Conservation (phyloP, 2,329 filamentous ascomycete genomes). For the Talaromyces verruculosus region DNA sequence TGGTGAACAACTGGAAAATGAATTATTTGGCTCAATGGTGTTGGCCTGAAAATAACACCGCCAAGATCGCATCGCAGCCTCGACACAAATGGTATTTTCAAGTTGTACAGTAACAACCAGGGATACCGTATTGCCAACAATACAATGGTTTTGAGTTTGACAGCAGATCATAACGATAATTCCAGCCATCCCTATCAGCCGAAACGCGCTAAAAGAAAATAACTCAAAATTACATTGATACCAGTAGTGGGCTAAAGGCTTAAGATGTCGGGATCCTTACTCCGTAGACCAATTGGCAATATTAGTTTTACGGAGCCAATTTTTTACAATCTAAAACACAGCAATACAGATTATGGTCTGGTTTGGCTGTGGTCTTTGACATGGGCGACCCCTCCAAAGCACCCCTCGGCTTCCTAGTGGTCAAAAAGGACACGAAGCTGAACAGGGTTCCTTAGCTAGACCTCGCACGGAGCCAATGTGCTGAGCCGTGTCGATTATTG, state of each 20-base stretch:
- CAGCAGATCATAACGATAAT: not conserved
- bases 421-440: not conserved
- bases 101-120: not conserved
- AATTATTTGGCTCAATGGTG: not conserved
- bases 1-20: not conserved
- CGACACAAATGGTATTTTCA: not conserved
- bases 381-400: not conserved
- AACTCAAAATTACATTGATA: not conserved
- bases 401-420: not conserved
- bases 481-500: slow-evolving; percentile 3
- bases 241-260: not conserved
- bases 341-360: not conserved
- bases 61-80: not conserved
- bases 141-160: not conserved
- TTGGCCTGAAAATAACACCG: not conserved
- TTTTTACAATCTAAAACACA: not conserved
- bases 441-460: not conserved
- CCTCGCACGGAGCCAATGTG: not conserved
- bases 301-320: not conserved
- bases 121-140: not conserved
- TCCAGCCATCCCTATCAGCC: not conserved
- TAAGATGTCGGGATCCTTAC: not conserved
- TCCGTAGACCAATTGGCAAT: not conserved
- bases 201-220: not conserved
- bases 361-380: not conserved